phyloP scores from a whole-genome alignment of 768 basidiomycete species.

The Rhodotorula kratochvilovae region DNA sequence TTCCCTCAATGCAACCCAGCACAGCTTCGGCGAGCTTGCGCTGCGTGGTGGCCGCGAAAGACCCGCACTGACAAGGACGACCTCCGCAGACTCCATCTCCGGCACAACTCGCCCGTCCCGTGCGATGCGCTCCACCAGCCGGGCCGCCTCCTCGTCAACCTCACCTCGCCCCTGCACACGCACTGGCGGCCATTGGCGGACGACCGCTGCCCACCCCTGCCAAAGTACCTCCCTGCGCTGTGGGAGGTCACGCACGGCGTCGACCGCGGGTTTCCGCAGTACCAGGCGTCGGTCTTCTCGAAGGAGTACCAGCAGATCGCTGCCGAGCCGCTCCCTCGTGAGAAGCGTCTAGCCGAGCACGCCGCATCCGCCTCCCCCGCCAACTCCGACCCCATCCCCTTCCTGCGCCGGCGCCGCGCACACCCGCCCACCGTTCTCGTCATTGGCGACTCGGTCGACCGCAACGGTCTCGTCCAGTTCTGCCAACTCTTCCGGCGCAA shows the following conservation, averaged over 20 bases:
- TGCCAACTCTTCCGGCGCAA: constrained; percentile 38
- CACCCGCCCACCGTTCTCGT: constrained; percentile 34
- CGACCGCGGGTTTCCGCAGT: constrained; percentile 8
- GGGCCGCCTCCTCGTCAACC: constrained; percentile 35
- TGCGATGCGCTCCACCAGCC: constrained; percentile 30
- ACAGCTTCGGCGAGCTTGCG: too few species aligned
- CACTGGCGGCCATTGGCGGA: constrained; percentile 31
- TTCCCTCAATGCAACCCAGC: too few species aligned
- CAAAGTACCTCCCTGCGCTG: constrained; percentile 35
- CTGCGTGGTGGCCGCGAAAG: too few species aligned
- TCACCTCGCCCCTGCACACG: constrained; percentile 34
- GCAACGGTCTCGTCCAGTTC: constrained; percentile 38
- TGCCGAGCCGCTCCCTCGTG: constrained; percentile 13
- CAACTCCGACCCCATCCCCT: constrained; percentile 21
- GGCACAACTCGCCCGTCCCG: background rate
- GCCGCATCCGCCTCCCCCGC: background rate
- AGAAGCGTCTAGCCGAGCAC: background rate
- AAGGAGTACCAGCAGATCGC: constrained; percentile 28
- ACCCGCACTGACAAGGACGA: background rate
- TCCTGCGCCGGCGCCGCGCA: constrained; percentile 17
- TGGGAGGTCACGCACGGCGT: constrained; percentile 27
- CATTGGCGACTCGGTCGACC: constrained; percentile 39
- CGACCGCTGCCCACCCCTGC: constrained; percentile 11
- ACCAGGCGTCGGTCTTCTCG: constrained; percentile 15
- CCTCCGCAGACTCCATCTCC: background rate